phyloP scores from a whole-genome alignment of 2,329 filamentous ascomycete species.

The Metarhizium anisopliae region DNA sequence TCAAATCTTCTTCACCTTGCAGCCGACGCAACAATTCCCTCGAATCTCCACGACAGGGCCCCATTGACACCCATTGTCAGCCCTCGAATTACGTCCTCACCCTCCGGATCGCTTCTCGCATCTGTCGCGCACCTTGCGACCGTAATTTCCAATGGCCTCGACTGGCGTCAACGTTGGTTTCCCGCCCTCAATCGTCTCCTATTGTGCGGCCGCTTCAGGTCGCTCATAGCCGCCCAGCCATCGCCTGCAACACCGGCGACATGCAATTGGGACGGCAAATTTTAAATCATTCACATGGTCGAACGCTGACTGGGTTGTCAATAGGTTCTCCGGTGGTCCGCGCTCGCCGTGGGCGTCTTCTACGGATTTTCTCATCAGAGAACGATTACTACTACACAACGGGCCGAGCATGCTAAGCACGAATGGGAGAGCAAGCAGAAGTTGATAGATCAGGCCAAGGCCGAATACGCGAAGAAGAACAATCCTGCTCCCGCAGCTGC shows the following conservation, averaged over 20 bases:
- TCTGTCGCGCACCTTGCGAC: constrained; percentile 33
- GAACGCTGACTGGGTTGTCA: constrained; percentile 19
- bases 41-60: constrained; percentile 31
- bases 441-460: constrained; percentile 88
- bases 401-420: constrained; percentile 60
- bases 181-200: constrained; percentile 13
- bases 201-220: constrained; percentile 5
- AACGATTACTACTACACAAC: constrained; percentile 63
- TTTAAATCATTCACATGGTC: background rate
- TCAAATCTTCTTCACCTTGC: constrained; percentile 30
- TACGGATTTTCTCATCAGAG: constrained; percentile 95
- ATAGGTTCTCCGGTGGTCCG: constrained; percentile 95
- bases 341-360: constrained; percentile 82
- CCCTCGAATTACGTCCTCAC: constrained; percentile 23
- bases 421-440: constrained; percentile 88
- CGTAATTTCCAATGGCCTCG: constrained; percentile 48
- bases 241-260: constrained; percentile 12
- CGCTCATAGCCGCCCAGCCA: background rate
- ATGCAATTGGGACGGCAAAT: background rate
- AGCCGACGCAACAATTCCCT: constrained; percentile 29
- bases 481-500: constrained; percentile 36
- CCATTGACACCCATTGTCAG: constrained; percentile 35
- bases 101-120: constrained; percentile 26
- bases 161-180: constrained; percentile 59
- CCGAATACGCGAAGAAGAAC: constrained; percentile 73